These are phyloP conservation scores for Colletotrichum sp. DNA, from an alignment of 2,329 filamentous ascomycete genomes.

Conservation along the genomic window DNA sequence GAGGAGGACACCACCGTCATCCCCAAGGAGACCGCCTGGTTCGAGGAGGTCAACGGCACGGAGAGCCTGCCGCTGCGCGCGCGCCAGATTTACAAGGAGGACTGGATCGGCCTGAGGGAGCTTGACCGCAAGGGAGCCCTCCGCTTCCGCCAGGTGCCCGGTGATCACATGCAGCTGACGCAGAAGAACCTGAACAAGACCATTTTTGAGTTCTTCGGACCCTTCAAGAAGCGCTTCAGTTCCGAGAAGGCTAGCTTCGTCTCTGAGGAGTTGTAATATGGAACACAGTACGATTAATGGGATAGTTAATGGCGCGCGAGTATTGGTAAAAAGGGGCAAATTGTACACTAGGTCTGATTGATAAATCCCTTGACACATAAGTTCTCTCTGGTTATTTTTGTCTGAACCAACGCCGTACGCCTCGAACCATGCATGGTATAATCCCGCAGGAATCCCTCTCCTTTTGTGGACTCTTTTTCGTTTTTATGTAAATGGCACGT, in stretches of 20 bases:
- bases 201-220: constrained; percentile 71
- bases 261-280: constrained; percentile 40
- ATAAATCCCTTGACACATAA: constrained; percentile 2
- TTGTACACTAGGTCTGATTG: constrained; percentile 17
- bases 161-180: constrained; percentile 82
- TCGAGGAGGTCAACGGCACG: constrained; percentile 80
- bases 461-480: neutral
- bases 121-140: constrained; percentile 82
- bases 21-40: constrained; percentile 91
- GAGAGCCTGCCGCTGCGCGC: constrained; percentile 71
- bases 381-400: constrained; percentile 11
- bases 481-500: neutral
- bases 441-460: constrained; percentile 11
- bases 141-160: constrained; percentile 73
- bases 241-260: constrained; percentile 25
- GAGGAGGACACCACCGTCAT: constrained; percentile 84
- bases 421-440: constrained; percentile 23
- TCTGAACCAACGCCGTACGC: constrained; percentile 23
- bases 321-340: neutral
- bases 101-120: constrained; percentile 86
- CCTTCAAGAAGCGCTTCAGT: constrained; percentile 42
- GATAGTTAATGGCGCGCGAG: neutral
- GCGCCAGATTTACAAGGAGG: constrained; percentile 78
- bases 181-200: constrained; percentile 68
- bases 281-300: neutral